Evolutionary conservation across 169 alveolate genomes (phyloP).

Genomic region (Theileria orientalis): DNA sequence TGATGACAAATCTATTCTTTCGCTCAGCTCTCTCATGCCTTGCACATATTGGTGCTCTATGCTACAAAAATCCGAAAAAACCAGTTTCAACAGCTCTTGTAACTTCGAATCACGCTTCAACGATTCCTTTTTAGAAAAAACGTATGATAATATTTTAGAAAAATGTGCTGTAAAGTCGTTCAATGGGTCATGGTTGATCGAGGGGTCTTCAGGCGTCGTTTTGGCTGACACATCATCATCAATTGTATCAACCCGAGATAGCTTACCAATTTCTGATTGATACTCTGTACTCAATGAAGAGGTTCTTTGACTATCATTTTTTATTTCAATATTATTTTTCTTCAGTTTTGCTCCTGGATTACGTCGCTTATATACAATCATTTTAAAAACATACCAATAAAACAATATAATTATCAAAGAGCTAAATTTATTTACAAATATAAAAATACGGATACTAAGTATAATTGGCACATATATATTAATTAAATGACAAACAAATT

Average conservation of each 20-base stretch:
- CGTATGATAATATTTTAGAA: too few species aligned
- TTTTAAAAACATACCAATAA: too few species aligned
- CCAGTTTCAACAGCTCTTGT: conserved; percentile 9
- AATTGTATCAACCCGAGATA: not conserved
- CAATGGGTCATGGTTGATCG: too few species aligned
- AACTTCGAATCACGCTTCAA: conserved; percentile 7
- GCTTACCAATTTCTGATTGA: conserved; percentile 43
- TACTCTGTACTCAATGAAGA: conserved; percentile 56
- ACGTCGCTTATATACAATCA: not conserved
- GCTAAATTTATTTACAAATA: not conserved
- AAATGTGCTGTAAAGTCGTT: too few species aligned
- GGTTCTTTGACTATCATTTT: conserved; percentile 22
- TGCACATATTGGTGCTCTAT: conserved; percentile 42
- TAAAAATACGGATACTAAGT: not conserved
- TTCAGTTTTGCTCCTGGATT: not conserved
- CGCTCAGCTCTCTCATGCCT: conserved; percentile 29
- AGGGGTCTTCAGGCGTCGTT: too few species aligned
- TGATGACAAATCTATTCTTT: conserved; percentile 17
- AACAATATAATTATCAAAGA: too few species aligned
- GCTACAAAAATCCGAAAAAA: conserved; percentile 28
- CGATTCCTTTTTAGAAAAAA: too few species aligned
- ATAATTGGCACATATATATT: too few species aligned
- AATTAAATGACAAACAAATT: too few species aligned
- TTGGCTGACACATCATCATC: too few species aligned
- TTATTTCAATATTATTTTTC: not conserved